phyloP scores from a whole-genome alignment of 148 eudicot genomes.

The Fagopyrum homotropicum region DNA sequence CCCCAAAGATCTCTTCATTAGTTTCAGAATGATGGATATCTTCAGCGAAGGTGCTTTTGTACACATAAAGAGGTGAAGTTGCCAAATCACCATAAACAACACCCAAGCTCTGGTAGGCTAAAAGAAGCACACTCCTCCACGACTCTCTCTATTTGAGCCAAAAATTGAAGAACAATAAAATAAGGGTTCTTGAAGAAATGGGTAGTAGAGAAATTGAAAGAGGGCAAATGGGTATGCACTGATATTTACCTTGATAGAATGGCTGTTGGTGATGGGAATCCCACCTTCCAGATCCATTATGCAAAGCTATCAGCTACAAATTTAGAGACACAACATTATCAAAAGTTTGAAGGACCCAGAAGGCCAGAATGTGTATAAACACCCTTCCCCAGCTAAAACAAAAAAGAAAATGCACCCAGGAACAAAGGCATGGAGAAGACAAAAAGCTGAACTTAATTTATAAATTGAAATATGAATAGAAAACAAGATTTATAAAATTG shows the following conservation, averaged over 20 bases:
- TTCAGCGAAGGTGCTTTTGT: conserved; percentile 70
- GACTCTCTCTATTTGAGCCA: conserved; percentile 48
- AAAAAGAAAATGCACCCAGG: background rate
- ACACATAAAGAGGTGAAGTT: conserved; percentile 71
- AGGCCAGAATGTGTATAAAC: conserved; percentile 1
- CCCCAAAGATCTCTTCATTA: conserved; percentile 68
- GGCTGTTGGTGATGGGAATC: conserved; percentile 6
- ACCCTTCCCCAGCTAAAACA: background rate
- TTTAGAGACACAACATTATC: conserved; percentile 9
- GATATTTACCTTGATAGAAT: conserved; percentile 12
- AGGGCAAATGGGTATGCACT: conserved; percentile 2
- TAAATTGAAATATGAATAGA: background rate
- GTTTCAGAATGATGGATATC: conserved; percentile 67
- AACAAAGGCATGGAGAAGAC: background rate
- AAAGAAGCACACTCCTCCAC: conserved; percentile 51
- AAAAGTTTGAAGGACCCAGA: background rate
- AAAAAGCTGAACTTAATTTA: background rate
- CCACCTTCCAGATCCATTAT: conserved; percentile 17
- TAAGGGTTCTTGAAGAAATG: background rate
- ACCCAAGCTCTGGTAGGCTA: conserved; percentile 75
- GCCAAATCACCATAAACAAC: conserved; percentile 81
- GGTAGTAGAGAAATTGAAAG: conserved; percentile 1
- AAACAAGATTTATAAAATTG: conserved; percentile 4
- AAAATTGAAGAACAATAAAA: background rate
- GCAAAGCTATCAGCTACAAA: conserved; percentile 5